A percentile compares a stretch with the other conserved stretches of the same genome.
Evolutionary conservation across 2,329 filamentous ascomycete species (phyloP).

Genomic region (Neurospora sp.): DNA sequence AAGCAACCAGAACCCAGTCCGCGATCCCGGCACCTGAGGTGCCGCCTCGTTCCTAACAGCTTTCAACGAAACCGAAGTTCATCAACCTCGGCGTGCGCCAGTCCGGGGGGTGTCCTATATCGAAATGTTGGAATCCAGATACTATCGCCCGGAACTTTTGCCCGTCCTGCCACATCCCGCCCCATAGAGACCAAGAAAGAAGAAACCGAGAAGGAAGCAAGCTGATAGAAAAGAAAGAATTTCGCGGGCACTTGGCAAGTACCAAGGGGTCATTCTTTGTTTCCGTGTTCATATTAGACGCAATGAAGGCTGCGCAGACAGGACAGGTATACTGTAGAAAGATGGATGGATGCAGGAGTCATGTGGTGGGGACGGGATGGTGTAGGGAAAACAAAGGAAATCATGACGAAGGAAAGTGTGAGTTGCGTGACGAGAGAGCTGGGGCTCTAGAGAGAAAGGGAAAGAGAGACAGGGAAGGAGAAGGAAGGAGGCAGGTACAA

Average conservation of each 20-base stretch:
- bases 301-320: neutral
- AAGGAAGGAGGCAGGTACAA: neutral
- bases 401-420: neutral
- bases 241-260: too few species aligned
- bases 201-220: too few species aligned
- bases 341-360: neutral
- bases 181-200: too few species aligned
- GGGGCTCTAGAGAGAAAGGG: neutral
- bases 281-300: neutral
- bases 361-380: neutral
- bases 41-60: neutral
- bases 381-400: neutral
- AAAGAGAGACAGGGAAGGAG: neutral
- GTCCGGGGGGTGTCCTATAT: too few species aligned
- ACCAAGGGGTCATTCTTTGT: neutral
- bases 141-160: too few species aligned
- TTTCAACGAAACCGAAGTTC: neutral
- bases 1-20: neutral
- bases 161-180: too few species aligned
- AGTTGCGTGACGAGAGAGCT: neutral
- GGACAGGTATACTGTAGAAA: neutral
- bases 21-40: neutral
- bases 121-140: too few species aligned
- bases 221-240: too few species aligned
- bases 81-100: neutral